Evolutionary conservation across 1,139 yeast species (phyloP).

Genomic region (Nakaseomyces delphensis): DNA sequence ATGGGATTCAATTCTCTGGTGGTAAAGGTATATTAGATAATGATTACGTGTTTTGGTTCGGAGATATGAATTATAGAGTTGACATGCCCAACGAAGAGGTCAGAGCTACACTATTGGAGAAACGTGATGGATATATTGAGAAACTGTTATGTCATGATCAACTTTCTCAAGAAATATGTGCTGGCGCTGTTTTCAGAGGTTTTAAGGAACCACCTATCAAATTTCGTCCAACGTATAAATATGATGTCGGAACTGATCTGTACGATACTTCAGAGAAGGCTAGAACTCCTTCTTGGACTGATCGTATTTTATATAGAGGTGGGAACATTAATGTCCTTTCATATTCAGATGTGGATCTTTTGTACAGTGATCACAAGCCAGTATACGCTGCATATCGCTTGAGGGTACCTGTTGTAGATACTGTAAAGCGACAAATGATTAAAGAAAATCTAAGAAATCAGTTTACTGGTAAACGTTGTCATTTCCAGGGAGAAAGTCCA

Average conservation of each 20-base stretch:
- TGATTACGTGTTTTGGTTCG: conserved; percentile 84
- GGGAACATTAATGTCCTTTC: conserved; percentile 46
- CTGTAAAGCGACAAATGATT: conserved; percentile 36
- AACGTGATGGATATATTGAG: conserved; percentile 40
- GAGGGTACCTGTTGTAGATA: conserved; percentile 58
- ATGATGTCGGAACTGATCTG: conserved; percentile 65
- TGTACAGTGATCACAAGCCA: conserved; percentile 83
- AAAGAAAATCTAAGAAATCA: background rate
- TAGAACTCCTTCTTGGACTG: conserved; percentile 97
- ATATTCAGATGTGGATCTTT: conserved; percentile 51
- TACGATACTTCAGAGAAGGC: conserved; percentile 89
- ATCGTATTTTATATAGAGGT: conserved; percentile 64
- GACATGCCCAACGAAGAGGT: conserved; percentile 61
- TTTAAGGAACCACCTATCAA: conserved; percentile 69
- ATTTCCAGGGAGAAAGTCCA: background rate
- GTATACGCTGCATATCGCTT: conserved; percentile 69
- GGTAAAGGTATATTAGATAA: conserved; percentile 55
- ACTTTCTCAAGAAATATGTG: conserved; percentile 58
- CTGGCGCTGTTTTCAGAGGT: conserved; percentile 62
- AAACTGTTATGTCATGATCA: conserved; percentile 68
- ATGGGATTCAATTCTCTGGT: conserved; percentile 40
- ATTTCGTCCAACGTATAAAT: conserved; percentile 88
- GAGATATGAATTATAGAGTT: conserved; percentile 86
- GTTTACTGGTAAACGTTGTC: background rate
- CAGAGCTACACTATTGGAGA: conserved; percentile 36